A percentile compares a stretch with the other conserved stretches of the same genome.
Evolutionary conservation across 331 rosid species (phyloP).

Genomic region (Stylosanthes scabra): DNA sequence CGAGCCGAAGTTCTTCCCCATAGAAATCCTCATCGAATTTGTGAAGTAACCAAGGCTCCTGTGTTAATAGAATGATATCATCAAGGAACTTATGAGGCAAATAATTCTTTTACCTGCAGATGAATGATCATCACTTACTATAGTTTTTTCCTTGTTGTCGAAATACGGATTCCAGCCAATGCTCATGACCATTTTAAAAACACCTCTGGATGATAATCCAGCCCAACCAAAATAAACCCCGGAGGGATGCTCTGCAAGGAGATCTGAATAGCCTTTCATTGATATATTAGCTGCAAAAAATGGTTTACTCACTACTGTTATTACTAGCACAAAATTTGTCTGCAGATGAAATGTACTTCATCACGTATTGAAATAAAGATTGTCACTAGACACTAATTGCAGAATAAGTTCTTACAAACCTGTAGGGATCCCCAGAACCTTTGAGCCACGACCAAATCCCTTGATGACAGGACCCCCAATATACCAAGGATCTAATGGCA

Average conservation of each 20-base stretch:
- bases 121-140: slow-evolving; percentile 57
- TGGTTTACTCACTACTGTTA: slow-evolving; percentile 29
- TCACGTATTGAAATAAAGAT: not conserved
- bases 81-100: slow-evolving; percentile 13
- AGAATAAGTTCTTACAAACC: slow-evolving; percentile 49
- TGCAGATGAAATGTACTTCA: slow-evolving; percentile 8
- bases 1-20: slow-evolving; percentile 80
- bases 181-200: slow-evolving; percentile 95
- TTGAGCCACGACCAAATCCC: slow-evolving; percentile 98
- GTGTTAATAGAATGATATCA: slow-evolving; percentile 19
- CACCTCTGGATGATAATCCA: slow-evolving; percentile 68
- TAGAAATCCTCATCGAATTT: slow-evolving; percentile 81
- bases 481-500: slow-evolving; percentile 78
- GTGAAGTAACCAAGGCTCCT: slow-evolving; percentile 99
- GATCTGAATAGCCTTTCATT: slow-evolving; percentile 58
- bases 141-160: slow-evolving; percentile 84
- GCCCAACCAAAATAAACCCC: slow-evolving; percentile 99
- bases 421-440: slow-evolving; percentile 94
- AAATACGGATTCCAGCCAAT: slow-evolving; percentile 95
- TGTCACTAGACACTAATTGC: not conserved
- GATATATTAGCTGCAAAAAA: slow-evolving; percentile 81
- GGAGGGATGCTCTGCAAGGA: slow-evolving; percentile 76
- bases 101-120: slow-evolving; percentile 19
- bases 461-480: slow-evolving; percentile 94
- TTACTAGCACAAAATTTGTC: slow-evolving; percentile 4